Base-by-base conservation (phyloP, 129 eudicot genomes). In the Artemisia tridentata region DNA sequence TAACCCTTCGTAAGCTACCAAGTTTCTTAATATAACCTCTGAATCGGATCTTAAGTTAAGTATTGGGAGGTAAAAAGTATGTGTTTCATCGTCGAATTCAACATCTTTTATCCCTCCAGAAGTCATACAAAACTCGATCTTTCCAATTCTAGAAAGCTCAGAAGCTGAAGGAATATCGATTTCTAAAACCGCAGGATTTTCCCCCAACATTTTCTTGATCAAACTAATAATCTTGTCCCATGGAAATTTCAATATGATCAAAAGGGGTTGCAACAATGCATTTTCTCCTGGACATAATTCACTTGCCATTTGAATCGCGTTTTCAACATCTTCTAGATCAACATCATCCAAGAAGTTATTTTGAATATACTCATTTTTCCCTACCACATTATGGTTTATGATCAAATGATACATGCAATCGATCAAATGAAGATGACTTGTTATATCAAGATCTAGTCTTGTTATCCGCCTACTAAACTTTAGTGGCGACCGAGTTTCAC, bases 101-200 rank as follows among this genome's bases (percentile, higher is more conserved):
- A 79, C 83, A 15, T 79, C 83, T 4, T 78, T 63, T 13, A 79
- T 79, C 21, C 83, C 83, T 50, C 83, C 83, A 0, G 78, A 79
- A 3, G 83, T 79, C 73, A 67, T 66, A 15, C 74, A 72, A 79
- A 79, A 79, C 20, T 67, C 83, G 53, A 73, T 47, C 69, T 79
- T 59, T 13, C 74, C 83, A 5, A 79, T 15, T 31, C 62, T 73
- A 7, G 65, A 55, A 10, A 82, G 83, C 53, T 80, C 75, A 0
- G 83, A 80, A 70, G 78, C 88, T 0, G 85, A 80, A 1, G 88
- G 88, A 60, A 84, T 84, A 20, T 73, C 82, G 17, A 84, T 84
- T 52, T 84, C 88, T 3, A 80, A 78, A 1, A 80, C 85, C 1
- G 62, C 72, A 68, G 80, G 77, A 48, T 64, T 75, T 76, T 61